phyloP scores from a whole-genome alignment of 371 early-diverging fungal species.

The Apophysomyces elegans region DNA sequence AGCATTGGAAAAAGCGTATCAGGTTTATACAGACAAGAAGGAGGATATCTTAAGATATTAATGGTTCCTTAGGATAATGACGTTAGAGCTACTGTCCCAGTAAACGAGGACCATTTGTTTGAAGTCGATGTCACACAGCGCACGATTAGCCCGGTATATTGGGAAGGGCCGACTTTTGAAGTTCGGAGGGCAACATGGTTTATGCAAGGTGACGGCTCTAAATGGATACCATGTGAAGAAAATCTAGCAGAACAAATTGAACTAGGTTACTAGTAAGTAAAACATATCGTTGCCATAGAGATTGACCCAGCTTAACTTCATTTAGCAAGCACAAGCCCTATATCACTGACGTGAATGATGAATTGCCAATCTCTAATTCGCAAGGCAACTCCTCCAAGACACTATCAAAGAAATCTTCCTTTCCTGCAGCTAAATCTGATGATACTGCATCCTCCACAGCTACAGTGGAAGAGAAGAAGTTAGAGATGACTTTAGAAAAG shows the following conservation, averaged over 20 bases:
- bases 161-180: conserved; percentile 83
- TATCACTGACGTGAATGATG: background rate
- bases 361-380: background rate
- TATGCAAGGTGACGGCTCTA: conserved; percentile 60
- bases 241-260: conserved; percentile 81
- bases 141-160: conserved; percentile 80
- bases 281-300: background rate
- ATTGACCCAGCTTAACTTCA: background rate
- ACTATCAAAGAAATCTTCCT: conserved; percentile 22
- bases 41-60: background rate
- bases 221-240: conserved; percentile 82
- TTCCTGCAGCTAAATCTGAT: conserved; percentile 22
- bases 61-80: conserved; percentile 21
- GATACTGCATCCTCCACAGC: conserved; percentile 19
- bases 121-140: conserved; percentile 76
- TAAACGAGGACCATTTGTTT: conserved; percentile 79
- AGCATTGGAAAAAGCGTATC: conserved; percentile 62
- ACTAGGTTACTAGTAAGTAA: conserved; percentile 73
- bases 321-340: conserved; percentile 16
- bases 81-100: conserved; percentile 44
- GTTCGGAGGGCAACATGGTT: conserved; percentile 88
- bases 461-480: conserved; percentile 42
- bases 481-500: conserved; percentile 33
- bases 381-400: conserved; percentile 20
- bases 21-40: conserved; percentile 20